Evolutionary conservation across 2,329 filamentous ascomycete genomes (phyloP).

Genomic region (Aureobasidium musti): DNA sequence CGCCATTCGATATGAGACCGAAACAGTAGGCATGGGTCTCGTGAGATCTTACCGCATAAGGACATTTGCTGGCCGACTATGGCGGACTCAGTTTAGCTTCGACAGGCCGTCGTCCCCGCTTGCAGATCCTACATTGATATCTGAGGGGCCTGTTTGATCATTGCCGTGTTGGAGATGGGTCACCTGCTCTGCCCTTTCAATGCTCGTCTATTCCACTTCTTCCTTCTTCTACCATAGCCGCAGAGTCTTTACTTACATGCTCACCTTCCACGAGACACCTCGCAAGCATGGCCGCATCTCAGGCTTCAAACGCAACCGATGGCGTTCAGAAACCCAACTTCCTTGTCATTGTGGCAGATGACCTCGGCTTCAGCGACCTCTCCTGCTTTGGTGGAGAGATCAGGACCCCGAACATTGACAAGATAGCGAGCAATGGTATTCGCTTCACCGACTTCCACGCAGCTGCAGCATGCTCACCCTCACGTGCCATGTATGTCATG

Average conservation of each 20-base stretch:
- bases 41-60: conserved; percentile 11
- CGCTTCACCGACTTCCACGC: conserved; percentile 67
- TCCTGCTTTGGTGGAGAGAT: conserved; percentile 63
- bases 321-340: conserved; percentile 56
- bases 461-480: conserved; percentile 65
- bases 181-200: background rate
- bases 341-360: conserved; percentile 61
- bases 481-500: conserved; percentile 56
- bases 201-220: background rate
- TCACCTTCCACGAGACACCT: conserved; percentile 30
- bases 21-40: conserved; percentile 2
- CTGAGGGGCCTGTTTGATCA: conserved; percentile 1
- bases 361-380: conserved; percentile 62
- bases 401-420: conserved; percentile 61
- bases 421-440: conserved; percentile 50
- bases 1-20: background rate
- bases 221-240: background rate
- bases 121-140: conserved; percentile 16
- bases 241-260: conserved; percentile 32
- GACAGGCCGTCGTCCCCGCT: background rate
- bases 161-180: background rate
- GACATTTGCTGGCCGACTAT: conserved; percentile 1
- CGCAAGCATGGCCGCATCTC: conserved; percentile 38
- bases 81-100: conserved; percentile 5
- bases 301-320: conserved; percentile 39